Percentiles rank a stretch among this genome's conserved stretches.
Evolutionary conservation across 176 grass and related monocot genomes (phyloP).

Genomic region (Paspalum vaginatum): DNA sequence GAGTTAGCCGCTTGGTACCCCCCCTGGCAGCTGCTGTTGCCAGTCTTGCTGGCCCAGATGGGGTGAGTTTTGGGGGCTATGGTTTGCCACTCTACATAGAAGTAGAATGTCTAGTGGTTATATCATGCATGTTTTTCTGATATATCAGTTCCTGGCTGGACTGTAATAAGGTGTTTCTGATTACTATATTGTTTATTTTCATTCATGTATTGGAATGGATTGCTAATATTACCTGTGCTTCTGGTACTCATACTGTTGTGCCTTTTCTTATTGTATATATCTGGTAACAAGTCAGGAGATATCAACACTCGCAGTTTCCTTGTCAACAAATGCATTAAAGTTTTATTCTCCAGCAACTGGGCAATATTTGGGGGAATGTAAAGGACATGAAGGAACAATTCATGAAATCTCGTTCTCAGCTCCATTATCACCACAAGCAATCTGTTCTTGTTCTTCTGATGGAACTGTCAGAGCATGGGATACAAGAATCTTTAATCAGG

Average conservation of each 20-base stretch:
- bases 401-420: conserved; percentile 86
- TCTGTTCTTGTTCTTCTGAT: conserved; percentile 88
- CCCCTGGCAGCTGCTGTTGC: no score
- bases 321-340: conserved; percentile 79
- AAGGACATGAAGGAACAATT: conserved; percentile 65
- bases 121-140: neutral
- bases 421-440: conserved; percentile 64
- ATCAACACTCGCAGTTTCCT: conserved; percentile 73
- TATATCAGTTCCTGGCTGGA: neutral
- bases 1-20: no score
- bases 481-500: conserved; percentile 85
- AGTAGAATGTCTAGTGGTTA: neutral
- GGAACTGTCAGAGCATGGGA: conserved; percentile 96
- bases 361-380: conserved; percentile 81
- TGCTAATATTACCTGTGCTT: neutral
- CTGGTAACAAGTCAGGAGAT: conserved; percentile 77
- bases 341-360: conserved; percentile 85
- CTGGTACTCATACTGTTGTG: conserved; percentile 17
- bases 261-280: conserved; percentile 30
- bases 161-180: neutral
- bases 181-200: neutral
- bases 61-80: no score
- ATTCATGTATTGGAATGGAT: neutral
- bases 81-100: no score
- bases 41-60: no score